A percentile compares a stretch with the other conserved stretches of the same genome.
phyloP scores from a whole-genome alignment of 1,284 basidiomycete species.

The Ganoderma leucocontextum region DNA sequence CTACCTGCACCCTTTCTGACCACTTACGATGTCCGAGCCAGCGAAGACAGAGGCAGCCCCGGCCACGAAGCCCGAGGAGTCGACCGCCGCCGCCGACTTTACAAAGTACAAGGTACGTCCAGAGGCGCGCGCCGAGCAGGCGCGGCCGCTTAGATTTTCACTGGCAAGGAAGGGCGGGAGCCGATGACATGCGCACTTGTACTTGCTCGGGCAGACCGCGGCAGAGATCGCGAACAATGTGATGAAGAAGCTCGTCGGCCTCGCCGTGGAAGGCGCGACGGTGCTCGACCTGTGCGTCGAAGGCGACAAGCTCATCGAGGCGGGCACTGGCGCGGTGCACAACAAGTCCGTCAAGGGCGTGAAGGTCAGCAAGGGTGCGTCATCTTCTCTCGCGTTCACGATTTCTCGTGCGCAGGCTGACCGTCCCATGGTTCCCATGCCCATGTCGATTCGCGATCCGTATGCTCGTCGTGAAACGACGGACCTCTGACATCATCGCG shows the following conservation, averaged over 20 bases:
- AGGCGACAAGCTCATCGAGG: conserved; percentile 92
- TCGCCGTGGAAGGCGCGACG: conserved; percentile 84
- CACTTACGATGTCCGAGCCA: conserved; percentile 60
- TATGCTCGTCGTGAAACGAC: background rate
- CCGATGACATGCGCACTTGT: background rate
- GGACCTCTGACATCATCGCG: background rate
- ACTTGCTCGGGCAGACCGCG: conserved; percentile 64
- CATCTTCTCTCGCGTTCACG: conserved; percentile 11
- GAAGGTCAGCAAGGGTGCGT: conserved; percentile 87
- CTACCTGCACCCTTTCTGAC: conserved; percentile 6
- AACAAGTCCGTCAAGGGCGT: conserved; percentile 91
- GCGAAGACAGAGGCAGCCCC: conserved; percentile 43
- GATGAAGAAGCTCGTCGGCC: conserved; percentile 85
- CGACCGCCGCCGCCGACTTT: conserved; percentile 75
- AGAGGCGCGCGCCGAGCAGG: conserved; percentile 13
- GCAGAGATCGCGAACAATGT: conserved; percentile 91
- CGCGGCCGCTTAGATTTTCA: conserved; percentile 29
- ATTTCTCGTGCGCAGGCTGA: background rate
- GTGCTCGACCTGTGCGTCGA: conserved; percentile 91
- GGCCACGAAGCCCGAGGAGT: conserved; percentile 46
- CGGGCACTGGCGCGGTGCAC: conserved; percentile 86
- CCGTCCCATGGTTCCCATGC: background rate
- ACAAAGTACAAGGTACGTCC: conserved; percentile 82
- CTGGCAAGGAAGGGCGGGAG: background rate
- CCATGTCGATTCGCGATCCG: background rate